Evolutionary conservation across 2,329 filamentous ascomycete species (phyloP).

Genomic region (Emmonsia crescens): DNA sequence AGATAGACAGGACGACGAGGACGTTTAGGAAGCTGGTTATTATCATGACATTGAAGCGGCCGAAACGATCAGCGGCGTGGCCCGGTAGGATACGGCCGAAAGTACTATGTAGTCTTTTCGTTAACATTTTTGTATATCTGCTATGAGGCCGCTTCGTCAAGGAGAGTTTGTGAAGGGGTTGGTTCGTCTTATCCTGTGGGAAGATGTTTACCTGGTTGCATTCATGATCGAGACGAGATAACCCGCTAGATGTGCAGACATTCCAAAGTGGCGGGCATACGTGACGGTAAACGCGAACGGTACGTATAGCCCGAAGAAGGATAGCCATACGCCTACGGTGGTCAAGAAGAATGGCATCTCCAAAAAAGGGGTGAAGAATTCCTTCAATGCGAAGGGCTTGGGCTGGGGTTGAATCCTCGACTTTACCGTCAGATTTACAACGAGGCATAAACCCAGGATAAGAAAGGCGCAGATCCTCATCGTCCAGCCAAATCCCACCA

Average conservation of each 20-base stretch:
- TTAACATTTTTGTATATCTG: background rate
- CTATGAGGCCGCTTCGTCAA: background rate
- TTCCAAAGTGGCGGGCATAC: conserved; percentile 38
- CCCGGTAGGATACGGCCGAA: conserved; percentile 48
- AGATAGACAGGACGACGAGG: conserved; percentile 43
- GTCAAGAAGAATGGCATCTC: conserved; percentile 39
- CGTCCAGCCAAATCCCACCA: conserved; percentile 47
- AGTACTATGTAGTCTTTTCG: conserved; percentile 24
- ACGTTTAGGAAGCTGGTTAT: conserved; percentile 37
- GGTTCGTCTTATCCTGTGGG: background rate
- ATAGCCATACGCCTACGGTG: conserved; percentile 41
- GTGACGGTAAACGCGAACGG: conserved; percentile 43
- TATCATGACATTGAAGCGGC: conserved; percentile 45
- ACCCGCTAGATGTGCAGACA: conserved; percentile 37
- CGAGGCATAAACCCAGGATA: conserved; percentile 47
- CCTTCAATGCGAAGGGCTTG: conserved; percentile 36
- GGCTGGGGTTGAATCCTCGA: conserved; percentile 30
- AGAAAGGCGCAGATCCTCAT: conserved; percentile 49
- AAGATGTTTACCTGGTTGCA: conserved; percentile 28
- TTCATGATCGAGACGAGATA: conserved; percentile 48
- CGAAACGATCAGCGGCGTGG: conserved; percentile 43
- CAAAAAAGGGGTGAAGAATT: conserved; percentile 39
- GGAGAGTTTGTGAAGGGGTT: background rate
- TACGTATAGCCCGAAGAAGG: conserved; percentile 51
- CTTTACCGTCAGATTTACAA: conserved; percentile 44